These are phyloP conservation scores for Aspergillus unguis DNA, from an alignment of 2,329 filamentous ascomycete species.

Conservation along the genomic window DNA sequence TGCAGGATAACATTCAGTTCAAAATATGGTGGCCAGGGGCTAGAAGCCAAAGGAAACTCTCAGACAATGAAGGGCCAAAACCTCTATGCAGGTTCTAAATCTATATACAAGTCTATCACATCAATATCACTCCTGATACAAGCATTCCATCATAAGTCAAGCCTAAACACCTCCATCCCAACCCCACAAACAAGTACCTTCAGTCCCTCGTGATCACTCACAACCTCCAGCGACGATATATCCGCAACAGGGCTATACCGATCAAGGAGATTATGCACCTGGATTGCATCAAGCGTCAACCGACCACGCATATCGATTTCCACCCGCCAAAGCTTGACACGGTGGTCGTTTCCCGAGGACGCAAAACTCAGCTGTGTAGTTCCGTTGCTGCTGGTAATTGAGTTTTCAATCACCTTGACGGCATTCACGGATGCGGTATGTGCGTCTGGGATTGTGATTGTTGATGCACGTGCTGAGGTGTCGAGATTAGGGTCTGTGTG, in stretches of 20 bases:
- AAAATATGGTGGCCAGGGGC: no score
- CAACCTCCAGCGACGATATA: constrained; percentile 50
- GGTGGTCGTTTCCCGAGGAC: constrained; percentile 47
- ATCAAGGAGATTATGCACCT: constrained; percentile 27
- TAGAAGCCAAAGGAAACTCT: no score
- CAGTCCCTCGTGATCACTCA: constrained; percentile 20
- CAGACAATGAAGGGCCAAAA: no score
- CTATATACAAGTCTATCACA: constrained; percentile 3
- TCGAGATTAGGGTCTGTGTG: constrained; percentile 13
- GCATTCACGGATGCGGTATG: constrained; percentile 46
- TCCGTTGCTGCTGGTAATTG: constrained; percentile 2
- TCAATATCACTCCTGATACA: neutral
- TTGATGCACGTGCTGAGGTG: constrained; percentile 22
- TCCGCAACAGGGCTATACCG: constrained; percentile 53
- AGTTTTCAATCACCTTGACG: constrained; percentile 30
- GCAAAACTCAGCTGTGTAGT: constrained; percentile 26
- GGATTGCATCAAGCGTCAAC: constrained; percentile 20
- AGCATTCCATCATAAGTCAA: constrained; percentile 9
- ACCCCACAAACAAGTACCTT: constrained; percentile 47
- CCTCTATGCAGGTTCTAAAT: no score
- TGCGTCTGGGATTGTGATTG: constrained; percentile 39
- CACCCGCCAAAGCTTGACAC: constrained; percentile 44
- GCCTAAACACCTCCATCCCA: constrained; percentile 47
- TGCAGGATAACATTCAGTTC: no score
- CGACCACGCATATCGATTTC: constrained; percentile 24